phyloP scores from a whole-genome alignment of 305 asterid species.

The Salvia sclarea region DNA sequence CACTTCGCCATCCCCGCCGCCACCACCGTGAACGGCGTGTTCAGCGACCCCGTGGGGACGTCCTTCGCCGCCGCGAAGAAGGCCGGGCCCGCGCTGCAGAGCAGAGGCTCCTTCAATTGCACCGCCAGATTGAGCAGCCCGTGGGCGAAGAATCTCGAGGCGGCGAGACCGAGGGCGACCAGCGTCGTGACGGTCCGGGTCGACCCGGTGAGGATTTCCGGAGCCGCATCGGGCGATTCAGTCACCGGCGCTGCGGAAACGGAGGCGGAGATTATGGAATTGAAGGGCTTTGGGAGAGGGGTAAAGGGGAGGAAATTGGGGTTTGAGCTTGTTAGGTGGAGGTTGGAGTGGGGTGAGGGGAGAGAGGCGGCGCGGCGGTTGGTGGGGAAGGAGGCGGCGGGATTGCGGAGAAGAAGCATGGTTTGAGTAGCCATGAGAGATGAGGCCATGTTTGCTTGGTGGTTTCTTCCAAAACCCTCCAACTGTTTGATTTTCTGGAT shows the following conservation, averaged over 20 bases:
- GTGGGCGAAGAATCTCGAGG: slow-evolving; percentile 47
- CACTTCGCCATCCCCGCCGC: slow-evolving; percentile 90
- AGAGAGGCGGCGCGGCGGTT: slow-evolving; percentile 27
- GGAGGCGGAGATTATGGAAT: slow-evolving; percentile 40
- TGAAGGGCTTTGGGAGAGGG: slow-evolving; percentile 34
- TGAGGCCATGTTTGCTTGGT: slow-evolving; percentile 39
- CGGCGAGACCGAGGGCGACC: slow-evolving; percentile 48
- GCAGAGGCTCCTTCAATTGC: slow-evolving; percentile 49
- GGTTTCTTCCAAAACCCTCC: slow-evolving; percentile 22
- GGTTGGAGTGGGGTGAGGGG: slow-evolving; percentile 19
- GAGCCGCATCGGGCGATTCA: slow-evolving; percentile 9
- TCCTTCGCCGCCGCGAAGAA: slow-evolving; percentile 71
- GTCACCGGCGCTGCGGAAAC: slow-evolving; percentile 29
- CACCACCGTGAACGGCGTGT: slow-evolving; percentile 81
- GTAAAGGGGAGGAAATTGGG: slow-evolving; percentile 30
- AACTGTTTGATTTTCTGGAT: background rate
- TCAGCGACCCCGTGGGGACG: too few species aligned
- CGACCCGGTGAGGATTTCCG: slow-evolving; percentile 53
- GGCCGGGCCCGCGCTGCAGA: slow-evolving; percentile 54
- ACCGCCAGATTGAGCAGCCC: slow-evolving; percentile 41
- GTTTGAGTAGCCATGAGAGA: slow-evolving; percentile 48
- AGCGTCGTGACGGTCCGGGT: slow-evolving; percentile 73
- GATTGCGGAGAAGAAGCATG: slow-evolving; percentile 36
- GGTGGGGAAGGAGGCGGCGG: slow-evolving; percentile 25
- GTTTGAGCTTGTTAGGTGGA: slow-evolving; percentile 17